Conservation (phyloP, 2,329 filamentous ascomycete species). For the Aspergillus pseudonomiae region DNA sequence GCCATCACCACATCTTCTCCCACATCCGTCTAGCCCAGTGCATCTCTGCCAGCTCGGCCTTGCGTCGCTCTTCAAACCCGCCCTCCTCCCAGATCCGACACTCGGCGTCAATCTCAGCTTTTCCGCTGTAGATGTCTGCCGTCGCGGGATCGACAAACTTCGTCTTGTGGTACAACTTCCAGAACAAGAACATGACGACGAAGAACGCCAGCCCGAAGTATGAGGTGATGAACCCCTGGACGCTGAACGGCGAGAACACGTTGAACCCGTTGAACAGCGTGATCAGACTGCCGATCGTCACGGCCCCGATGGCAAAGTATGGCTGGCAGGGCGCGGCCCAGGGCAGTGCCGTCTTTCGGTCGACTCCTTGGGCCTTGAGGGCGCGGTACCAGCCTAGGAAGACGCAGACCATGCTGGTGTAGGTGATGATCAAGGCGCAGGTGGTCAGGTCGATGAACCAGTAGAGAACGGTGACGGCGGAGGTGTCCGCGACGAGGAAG, state of each 20-base stretch:
- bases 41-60: constrained; percentile 34
- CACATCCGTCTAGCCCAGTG: constrained; percentile 29
- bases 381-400: constrained; percentile 74
- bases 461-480: constrained; percentile 65
- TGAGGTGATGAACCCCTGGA: constrained; percentile 54
- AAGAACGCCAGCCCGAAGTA: constrained; percentile 52
- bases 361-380: constrained; percentile 67
- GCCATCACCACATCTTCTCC: constrained; percentile 35
- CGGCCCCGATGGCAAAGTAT: constrained; percentile 67
- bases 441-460: constrained; percentile 68
- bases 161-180: constrained; percentile 36
- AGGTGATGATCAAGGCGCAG: constrained; percentile 42
- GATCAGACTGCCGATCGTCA: constrained; percentile 55
- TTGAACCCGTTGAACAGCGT: constrained; percentile 69
- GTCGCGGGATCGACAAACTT: constrained; percentile 29
- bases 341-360: constrained; percentile 63
- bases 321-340: constrained; percentile 71
- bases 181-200: constrained; percentile 44
- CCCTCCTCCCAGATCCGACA: constrained; percentile 40
- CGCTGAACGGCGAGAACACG: constrained; percentile 43
- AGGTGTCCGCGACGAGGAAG: constrained; percentile 69
- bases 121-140: constrained; percentile 37
- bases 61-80: constrained; percentile 31
- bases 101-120: constrained; percentile 39
- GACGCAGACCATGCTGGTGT: constrained; percentile 66